phyloP scores from a whole-genome alignment of 352 stramenopile genomes.

The Pythium dissotocum region DNA sequence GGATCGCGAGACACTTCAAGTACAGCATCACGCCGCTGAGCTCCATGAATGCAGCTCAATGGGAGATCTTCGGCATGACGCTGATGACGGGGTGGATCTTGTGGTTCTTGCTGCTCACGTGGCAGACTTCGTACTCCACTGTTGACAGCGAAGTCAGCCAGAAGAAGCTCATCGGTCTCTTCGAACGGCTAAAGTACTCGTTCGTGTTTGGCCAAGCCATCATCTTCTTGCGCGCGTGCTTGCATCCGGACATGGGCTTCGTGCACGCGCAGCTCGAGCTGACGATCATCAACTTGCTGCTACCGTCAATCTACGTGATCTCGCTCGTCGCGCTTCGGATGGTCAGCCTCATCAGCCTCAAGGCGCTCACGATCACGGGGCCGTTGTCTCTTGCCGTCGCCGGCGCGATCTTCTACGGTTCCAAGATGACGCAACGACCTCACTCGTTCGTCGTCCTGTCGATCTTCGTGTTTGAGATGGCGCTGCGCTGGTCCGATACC shows the following conservation, averaged over 20 bases:
- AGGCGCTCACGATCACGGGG: conserved; percentile 45
- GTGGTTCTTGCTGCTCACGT: conserved; percentile 78
- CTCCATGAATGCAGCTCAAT: conserved; percentile 59
- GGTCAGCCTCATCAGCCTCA: conserved; percentile 55
- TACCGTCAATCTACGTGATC: conserved; percentile 86
- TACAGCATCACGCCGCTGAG: conserved; percentile 74
- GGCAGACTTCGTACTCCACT: conserved; percentile 57
- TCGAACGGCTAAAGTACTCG: conserved; percentile 81
- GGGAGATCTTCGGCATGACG: conserved; percentile 83
- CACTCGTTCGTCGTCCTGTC: conserved; percentile 75
- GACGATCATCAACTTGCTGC: conserved; percentile 87
- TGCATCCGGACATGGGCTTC: conserved; percentile 85
- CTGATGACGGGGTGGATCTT: conserved; percentile 75
- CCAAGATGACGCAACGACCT: conserved; percentile 75
- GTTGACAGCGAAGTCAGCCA: conserved; percentile 59
- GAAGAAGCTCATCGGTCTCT: conserved; percentile 63
- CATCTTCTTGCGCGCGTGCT: conserved; percentile 73
- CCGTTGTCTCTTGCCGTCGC: conserved; percentile 55
- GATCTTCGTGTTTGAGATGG: conserved; percentile 78
- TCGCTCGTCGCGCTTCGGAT: conserved; percentile 80
- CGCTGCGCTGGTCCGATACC: conserved; percentile 53
- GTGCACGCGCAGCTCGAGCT: conserved; percentile 87
- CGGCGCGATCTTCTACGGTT: conserved; percentile 59
- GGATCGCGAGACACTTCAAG: conserved; percentile 68
- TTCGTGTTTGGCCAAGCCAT: conserved; percentile 79